Base-by-base conservation (phyloP, 345 rosid species). In the Syzygium grande region DNA sequence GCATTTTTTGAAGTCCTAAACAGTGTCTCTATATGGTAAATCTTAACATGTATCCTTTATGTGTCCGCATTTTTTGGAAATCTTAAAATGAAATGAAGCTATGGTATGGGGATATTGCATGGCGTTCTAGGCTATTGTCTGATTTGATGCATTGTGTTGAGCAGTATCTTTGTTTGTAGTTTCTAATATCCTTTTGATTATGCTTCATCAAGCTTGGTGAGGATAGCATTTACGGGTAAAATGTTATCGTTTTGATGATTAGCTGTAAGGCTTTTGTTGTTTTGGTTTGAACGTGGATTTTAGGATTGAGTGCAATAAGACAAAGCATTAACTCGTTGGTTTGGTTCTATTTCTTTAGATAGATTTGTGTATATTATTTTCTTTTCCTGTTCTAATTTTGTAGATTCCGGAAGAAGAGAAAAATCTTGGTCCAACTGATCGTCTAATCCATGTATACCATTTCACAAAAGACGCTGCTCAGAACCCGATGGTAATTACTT, bases 381-480 rank as follows among this genome's bases (percentile, higher is more conserved):
- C 53, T 49, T 21, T 22, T n/a, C 51, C 41, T 86, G 46, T 51
- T 23, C n/a, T 9, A 73, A 80, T 77, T 43, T 86, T 59, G 27
- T 93, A 98, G 99, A 92, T 98, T 41, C 98, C 98, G 1, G 99
- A 98, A 87, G 99, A 98, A 91, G 99, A 98, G 93, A 98, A 96
- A 90, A 92, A 94, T 91, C 95, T 98, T 85, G 99, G 99, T 87
- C 96, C 96, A 56, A 92, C 94, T 87, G 99, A 95, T 91, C 99
- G 98, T 61, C 91, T 98, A 88, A 94, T 98, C 89, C 98, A 96
- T 88, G 99, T 97, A 58, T 97, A 95, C 92, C 99, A 98, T 90
- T 96, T 98, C 87, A 94, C 94, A 21, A 96, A 95, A 89, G 99
- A 97, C 84, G 89, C 98, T 14, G 93, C 95, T 86, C 98, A 94